phyloP scores from a whole-genome alignment of 73 alveolate species.

The Paramecium bursaria region DNA sequence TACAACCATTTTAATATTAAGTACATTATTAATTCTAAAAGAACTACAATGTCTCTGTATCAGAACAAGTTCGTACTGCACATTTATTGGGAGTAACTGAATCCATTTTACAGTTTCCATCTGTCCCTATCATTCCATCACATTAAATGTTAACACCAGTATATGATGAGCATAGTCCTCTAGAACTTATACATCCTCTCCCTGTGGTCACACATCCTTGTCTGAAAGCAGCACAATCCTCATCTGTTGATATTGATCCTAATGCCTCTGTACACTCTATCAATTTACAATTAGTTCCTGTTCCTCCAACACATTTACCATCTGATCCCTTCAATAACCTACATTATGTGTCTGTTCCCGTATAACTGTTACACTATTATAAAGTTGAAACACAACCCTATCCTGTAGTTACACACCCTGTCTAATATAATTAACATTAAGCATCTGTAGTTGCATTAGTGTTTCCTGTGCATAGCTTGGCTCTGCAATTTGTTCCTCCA shows the following conservation, averaged over 20 bases:
- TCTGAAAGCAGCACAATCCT: constrained; percentile 9
- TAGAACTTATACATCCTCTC: constrained; percentile 45
- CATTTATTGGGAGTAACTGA: constrained; percentile 28
- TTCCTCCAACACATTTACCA: too few species aligned
- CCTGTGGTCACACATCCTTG: constrained; percentile 38
- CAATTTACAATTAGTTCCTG: constrained; percentile 19
- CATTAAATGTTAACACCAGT: too few species aligned
- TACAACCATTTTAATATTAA: too few species aligned
- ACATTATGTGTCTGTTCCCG: too few species aligned
- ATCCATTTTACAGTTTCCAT: constrained; percentile 7
- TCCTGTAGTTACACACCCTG: constrained; percentile 8
- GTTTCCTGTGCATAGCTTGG: neutral
- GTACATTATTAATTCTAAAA: too few species aligned
- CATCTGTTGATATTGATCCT: neutral
- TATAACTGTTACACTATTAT: too few species aligned
- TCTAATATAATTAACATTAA: neutral
- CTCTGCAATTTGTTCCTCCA: constrained; percentile 33
- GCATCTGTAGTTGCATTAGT: neutral
- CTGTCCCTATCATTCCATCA: constrained; percentile 22
- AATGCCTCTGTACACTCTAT: constrained; percentile 27
- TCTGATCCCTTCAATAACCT: too few species aligned
- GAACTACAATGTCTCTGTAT: too few species aligned
- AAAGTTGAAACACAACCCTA: constrained; percentile 1
- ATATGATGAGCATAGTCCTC: too few species aligned
- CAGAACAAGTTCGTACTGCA: constrained; percentile 16